Conservation (phyloP, 2,329 filamentous ascomycete species). For the Ophiobolus disseminans region DNA sequence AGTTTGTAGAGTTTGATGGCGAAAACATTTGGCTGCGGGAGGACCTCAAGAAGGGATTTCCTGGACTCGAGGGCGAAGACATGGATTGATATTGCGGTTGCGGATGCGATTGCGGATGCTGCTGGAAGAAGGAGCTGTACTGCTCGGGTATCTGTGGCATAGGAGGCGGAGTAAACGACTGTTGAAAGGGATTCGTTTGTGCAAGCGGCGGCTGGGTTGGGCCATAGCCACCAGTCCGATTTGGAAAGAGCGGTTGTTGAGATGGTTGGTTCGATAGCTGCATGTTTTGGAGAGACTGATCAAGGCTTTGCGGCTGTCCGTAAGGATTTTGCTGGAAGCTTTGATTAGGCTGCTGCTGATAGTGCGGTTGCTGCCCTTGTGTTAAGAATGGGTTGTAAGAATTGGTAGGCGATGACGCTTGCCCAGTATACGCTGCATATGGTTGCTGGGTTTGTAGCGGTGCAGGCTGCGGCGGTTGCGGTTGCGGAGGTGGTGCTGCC, state of each 20-base stretch:
- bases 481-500: constrained; percentile 31
- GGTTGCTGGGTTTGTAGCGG: constrained; percentile 42
- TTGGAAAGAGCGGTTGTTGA: constrained; percentile 68
- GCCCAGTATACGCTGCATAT: constrained; percentile 29
- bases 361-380: constrained; percentile 40
- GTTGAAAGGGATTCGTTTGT: constrained; percentile 51
- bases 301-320: constrained; percentile 54
- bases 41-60: constrained; percentile 55
- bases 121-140: constrained; percentile 43
- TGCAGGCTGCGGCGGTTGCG: constrained; percentile 39
- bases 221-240: constrained; percentile 71
- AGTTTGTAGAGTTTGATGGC: constrained; percentile 29
- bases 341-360: constrained; percentile 31
- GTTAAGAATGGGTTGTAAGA: constrained; percentile 75
- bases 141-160: constrained; percentile 51
- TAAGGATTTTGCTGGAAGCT: constrained; percentile 26
- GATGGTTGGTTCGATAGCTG: constrained; percentile 60
- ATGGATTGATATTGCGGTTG: constrained; percentile 48
- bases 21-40: constrained; percentile 53
- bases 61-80: constrained; percentile 46
- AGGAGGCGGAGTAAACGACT: constrained; percentile 51
- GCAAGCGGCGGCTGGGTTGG: constrained; percentile 47
- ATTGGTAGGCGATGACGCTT: constrained; percentile 45
- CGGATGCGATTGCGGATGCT: constrained; percentile 46
- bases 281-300: constrained; percentile 77